phyloP scores from a whole-genome alignment of 805 yeast species.

The Grigorovia transvaalensis region DNA sequence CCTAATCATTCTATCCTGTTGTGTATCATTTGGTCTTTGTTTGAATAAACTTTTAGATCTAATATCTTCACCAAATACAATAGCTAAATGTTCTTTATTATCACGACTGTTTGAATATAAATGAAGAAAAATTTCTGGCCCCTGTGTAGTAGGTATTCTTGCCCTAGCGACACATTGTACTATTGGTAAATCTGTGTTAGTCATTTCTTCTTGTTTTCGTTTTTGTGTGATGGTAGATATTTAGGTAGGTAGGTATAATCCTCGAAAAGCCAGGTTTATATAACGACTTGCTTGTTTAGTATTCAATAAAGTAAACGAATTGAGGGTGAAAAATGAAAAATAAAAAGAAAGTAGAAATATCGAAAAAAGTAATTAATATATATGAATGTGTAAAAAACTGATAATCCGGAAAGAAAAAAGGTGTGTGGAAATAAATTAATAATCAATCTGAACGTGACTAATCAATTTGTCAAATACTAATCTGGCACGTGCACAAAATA shows the following conservation, averaged over 20 bases:
- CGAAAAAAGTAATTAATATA: background rate
- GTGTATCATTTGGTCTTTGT: constrained; percentile 59
- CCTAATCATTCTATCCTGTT: constrained; percentile 91
- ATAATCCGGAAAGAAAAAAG: background rate
- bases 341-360: background rate
- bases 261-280: too few species aligned
- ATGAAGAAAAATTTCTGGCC: constrained; percentile 89
- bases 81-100: constrained; percentile 89
- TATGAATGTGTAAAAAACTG: background rate
- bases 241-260: too few species aligned
- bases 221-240: background rate
- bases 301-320: too few species aligned
- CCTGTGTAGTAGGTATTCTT: constrained; percentile 90
- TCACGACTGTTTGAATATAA: constrained; percentile 79
- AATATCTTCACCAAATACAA: constrained; percentile 89
- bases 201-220: constrained; percentile 1
- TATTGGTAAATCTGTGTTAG: constrained; percentile 39
- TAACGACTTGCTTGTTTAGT: too few species aligned
- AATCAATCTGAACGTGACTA: background rate
- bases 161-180: constrained; percentile 91
- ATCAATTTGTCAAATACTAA: background rate
- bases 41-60: constrained; percentile 65
- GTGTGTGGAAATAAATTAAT: background rate
- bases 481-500: background rate
- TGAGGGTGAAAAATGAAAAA: too few species aligned